Evolutionary conservation across 768 basidiomycete species (phyloP), one percentile per base, ranked within the genome.

Genomic region (Lactifluus rugatus): DNA sequence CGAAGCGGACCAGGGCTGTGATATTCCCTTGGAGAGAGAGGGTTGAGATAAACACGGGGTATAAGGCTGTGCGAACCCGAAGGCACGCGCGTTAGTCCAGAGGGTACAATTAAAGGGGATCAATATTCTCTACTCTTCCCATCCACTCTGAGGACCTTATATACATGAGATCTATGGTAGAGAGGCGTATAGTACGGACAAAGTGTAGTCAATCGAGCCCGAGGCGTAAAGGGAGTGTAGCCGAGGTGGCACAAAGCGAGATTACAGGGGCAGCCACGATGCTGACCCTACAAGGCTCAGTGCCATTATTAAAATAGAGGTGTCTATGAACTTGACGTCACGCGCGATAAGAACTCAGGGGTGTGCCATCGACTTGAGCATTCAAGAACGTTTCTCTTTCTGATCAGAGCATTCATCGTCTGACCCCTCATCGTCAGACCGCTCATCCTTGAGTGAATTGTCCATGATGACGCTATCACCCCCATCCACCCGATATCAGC

Each of bases 351-450:
- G 3, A 26, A 39, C 36, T 36, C 56, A 66, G 59, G 21, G 68
- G 66, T 54, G 63, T 67, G 10, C 68, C 62, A 9, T 72, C 70
- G 79, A 37, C 84, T 75, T 1, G n/a, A 19, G 17, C 8, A 17
- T n/a, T 50, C 14, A 62, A 23, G 48, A 46, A 14, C 48, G 52
- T 39, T 59, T 60, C 34, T 44, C 37, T 48, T 39, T 48, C 37
- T 14, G n/a, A 9, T 4, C 49, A 3, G 37, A 19, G 10, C 36
- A 7, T 17, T 61, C 62, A 5, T 56, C 44, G 17, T 60, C 58
- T 4, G 48, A 48, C 48, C 74, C 83, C 62, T 88, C 86, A 62
- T 86, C 87, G 54, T 91, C 93, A 1, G 92, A 94, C 47, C 93
- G 77, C 2, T 82, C 85, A 66, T 96, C 93, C 17, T 77, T 78